Base-by-base conservation (phyloP, 768 basidiomycete species). In the Mycena galericulata region DNA sequence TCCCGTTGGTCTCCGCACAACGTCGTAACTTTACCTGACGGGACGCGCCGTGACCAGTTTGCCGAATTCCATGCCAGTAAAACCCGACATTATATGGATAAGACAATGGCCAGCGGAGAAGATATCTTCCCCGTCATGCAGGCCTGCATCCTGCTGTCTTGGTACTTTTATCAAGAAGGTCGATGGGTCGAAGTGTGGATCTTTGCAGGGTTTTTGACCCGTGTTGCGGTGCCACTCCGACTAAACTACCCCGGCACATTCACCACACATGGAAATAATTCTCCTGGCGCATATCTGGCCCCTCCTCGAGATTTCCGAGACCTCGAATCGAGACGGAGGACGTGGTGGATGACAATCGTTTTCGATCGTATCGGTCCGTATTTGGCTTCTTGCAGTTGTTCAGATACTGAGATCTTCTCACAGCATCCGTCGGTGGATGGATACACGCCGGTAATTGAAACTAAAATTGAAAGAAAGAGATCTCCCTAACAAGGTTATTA, bases 181-280 rank as follows among this genome's bases (percentile, higher is more conserved):
- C 86, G 93, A 61, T 88, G 94, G 94, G 94, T 95, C 11, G 94
- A 96, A 79, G 91, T 95, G 4, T 95, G 94, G 94, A 92, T 95
- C 43, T 94, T 94, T 79, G 93, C 94, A 22, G 92, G 88, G 15
- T 95, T 95, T 74, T 92, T 94, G 75, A 93, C 90, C 18, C 86
- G 94, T 32, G 92, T 93, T 22, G 92, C 93, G 27, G 85, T 95
- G 20, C 94, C 94, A 7, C 83, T 96, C 32, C 89, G 94, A 46
- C 80, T 95, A 29, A 96, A 96, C 78, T 94, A 93, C 76, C 94
- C 93, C 4, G 94, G 94, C 38, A 94, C 94, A 20, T 94, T 91
- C 74, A 88, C 90, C 8, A 87, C 87, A 17, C 89, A 92, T 63
- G 88, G 85, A 6, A 87, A 84, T 71, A 86, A 84, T 59, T 89